Evolutionary conservation across 345 rosid species (phyloP).

Genomic region (Turritis glabra): DNA sequence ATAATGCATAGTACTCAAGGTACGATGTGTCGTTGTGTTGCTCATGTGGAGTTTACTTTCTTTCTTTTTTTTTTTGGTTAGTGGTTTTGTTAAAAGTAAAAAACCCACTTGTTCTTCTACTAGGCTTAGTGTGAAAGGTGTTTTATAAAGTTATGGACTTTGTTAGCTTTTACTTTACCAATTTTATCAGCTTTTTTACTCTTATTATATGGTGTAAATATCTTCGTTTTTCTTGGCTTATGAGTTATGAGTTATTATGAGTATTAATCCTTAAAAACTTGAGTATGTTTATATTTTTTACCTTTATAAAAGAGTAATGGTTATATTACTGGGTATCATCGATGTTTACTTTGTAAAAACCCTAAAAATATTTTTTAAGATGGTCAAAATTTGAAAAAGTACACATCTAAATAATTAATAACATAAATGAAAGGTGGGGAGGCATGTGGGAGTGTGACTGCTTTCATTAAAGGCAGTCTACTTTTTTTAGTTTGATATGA

Average conservation of each 20-base stretch:
- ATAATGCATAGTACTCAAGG: conserved; percentile 28
- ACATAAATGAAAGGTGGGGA: conserved; percentile 22
- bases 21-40: conserved; percentile 23
- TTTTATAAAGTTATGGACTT: conserved; percentile 30
- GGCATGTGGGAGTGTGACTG: conserved; percentile 34
- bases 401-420: neutral
- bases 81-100: conserved; percentile 27
- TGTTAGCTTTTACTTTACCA: conserved; percentile 28
- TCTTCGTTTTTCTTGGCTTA: neutral
- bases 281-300: neutral
- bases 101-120: conserved; percentile 26
- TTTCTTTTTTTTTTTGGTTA: neutral
- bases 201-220: conserved; percentile 19
- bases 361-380: neutral
- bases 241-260: too few relatives aligned
- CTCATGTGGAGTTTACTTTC: conserved; percentile 25
- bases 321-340: neutral
- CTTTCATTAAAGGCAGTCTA: conserved; percentile 24
- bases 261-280: neutral
- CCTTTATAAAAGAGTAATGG: neutral
- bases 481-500: conserved; percentile 11
- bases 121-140: conserved; percentile 26
- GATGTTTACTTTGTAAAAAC: neutral
- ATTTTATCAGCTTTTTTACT: neutral
- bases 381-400: conserved; percentile 25